Conservation (phyloP, 1,139 yeast genomes). For the Candida sanyaensis region DNA sequence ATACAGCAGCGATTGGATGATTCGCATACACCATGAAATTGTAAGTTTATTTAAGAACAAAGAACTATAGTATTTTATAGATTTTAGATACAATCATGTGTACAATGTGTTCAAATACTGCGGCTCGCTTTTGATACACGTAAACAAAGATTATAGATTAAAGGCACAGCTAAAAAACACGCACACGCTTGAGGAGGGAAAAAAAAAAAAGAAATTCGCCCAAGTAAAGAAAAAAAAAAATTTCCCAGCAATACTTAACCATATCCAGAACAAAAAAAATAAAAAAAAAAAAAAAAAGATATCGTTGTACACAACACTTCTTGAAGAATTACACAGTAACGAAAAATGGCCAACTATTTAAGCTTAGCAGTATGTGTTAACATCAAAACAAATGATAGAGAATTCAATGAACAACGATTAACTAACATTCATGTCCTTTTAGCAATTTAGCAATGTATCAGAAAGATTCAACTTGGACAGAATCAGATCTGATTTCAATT, state of each 20-base stretch:
- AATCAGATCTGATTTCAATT: constrained; percentile 39
- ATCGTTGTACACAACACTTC: not conserved
- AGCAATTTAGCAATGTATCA: constrained; percentile 25
- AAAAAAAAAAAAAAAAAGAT: too few species aligned
- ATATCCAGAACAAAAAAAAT: not conserved
- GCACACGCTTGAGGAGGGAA: not conserved
- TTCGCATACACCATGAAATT: too few species aligned
- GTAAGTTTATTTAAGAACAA: too few species aligned
- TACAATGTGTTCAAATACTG: not conserved
- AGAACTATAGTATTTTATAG: too few species aligned
- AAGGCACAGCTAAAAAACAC: not conserved
- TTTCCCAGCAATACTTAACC: not conserved
- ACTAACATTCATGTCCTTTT: constrained; percentile 8
- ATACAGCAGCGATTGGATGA: too few species aligned
- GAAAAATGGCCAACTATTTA: constrained; percentile 11
- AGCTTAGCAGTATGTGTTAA: constrained; percentile 12
- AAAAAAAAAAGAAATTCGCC: not conserved
- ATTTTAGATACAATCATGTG: not conserved
- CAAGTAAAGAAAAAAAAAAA: not conserved
- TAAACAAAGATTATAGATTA: not conserved
- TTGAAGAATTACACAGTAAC: not conserved
- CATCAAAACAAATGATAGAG: too few species aligned
- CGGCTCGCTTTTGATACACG: not conserved
- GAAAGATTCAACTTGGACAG: constrained; percentile 56
- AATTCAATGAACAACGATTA: not conserved